phyloP scores from a whole-genome alignment of 345 rosid species.

The Durio zibethinus region DNA sequence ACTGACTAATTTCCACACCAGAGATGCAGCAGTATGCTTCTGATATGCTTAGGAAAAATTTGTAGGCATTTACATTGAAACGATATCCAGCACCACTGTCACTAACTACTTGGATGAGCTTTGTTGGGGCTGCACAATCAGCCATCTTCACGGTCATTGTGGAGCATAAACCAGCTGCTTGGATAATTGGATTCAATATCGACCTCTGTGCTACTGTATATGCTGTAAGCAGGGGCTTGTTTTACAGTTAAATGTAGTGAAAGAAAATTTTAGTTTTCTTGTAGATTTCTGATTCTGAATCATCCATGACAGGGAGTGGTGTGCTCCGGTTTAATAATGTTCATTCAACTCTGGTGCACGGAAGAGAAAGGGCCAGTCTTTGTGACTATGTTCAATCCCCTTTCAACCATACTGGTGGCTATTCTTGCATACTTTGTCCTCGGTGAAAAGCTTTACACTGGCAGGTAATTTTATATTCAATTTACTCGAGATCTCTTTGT shows the following conservation, averaged over 20 bases:
- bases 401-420: conserved; percentile 45
- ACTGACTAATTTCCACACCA: not conserved
- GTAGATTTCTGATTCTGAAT: not conserved
- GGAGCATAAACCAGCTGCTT: conserved; percentile 40
- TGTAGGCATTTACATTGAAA: conserved; percentile 52
- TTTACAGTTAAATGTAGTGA: not conserved
- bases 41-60: conserved; percentile 28
- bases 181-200: conserved; percentile 53
- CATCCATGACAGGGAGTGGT: conserved; percentile 50
- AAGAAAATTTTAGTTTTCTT: not conserved
- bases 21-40: not conserved
- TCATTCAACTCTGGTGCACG: conserved; percentile 55
- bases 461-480: conserved; percentile 42
- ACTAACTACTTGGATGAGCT: conserved; percentile 61
- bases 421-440: conserved; percentile 44
- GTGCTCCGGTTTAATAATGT: conserved; percentile 40
- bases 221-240: conserved; percentile 39
- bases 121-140: conserved; percentile 56
- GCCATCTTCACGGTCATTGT: conserved; percentile 50
- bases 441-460: conserved; percentile 55
- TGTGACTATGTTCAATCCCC: conserved; percentile 62
- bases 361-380: conserved; percentile 55
- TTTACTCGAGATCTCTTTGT: not conserved
- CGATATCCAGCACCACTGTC: conserved; percentile 67
- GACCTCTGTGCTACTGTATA: conserved; percentile 55